These are phyloP conservation scores for Mortierella sp. DNA, from an alignment of 371 early-diverging fungal genomes.

Conservation along the genomic window DNA sequence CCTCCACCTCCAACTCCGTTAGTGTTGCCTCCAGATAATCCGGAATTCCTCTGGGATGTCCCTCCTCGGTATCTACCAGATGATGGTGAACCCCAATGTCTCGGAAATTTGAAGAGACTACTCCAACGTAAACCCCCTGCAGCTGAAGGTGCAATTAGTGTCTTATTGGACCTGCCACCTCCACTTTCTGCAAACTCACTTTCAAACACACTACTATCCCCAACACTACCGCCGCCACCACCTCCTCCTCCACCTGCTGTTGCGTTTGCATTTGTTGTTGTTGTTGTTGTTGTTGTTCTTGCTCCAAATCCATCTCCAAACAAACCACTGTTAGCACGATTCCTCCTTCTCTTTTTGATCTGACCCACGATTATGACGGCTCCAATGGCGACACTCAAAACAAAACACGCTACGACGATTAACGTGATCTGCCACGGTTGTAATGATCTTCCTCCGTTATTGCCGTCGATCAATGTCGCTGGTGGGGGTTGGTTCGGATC, in stretches of 20 bases:
- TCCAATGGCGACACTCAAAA: slow-evolving; percentile 17
- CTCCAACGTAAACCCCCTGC: slow-evolving; percentile 10
- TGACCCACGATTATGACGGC: slow-evolving; percentile 19
- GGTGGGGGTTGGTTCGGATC: slow-evolving; percentile 42
- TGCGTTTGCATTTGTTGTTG: too few relatives aligned
- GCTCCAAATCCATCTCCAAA: background rate
- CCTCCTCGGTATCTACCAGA: slow-evolving; percentile 3
- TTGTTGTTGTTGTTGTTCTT: too few relatives aligned
- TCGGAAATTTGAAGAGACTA: slow-evolving; percentile 7
- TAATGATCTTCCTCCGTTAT: background rate
- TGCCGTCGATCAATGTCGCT: background rate
- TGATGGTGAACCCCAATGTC: slow-evolving; percentile 6
- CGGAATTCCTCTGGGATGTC: background rate
- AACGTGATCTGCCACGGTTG: slow-evolving; percentile 34
- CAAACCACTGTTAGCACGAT: background rate
- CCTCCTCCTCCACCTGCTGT: too few relatives aligned
- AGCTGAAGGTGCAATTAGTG: slow-evolving; percentile 5
- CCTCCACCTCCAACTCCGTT: background rate
- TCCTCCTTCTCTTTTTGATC: slow-evolving; percentile 16
- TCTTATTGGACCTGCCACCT: slow-evolving; percentile 11
- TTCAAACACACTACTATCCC: background rate
- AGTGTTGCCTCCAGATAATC: background rate
- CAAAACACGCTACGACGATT: slow-evolving; percentile 31
- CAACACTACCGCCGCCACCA: background rate
- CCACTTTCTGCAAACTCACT: slow-evolving; percentile 16